A percentile compares a stretch with the other conserved stretches of the same genome.
These are phyloP conservation scores for Deinandra increscens DNA, from an alignment of 129 eudicot genomes.

Conservation along the genomic window DNA sequence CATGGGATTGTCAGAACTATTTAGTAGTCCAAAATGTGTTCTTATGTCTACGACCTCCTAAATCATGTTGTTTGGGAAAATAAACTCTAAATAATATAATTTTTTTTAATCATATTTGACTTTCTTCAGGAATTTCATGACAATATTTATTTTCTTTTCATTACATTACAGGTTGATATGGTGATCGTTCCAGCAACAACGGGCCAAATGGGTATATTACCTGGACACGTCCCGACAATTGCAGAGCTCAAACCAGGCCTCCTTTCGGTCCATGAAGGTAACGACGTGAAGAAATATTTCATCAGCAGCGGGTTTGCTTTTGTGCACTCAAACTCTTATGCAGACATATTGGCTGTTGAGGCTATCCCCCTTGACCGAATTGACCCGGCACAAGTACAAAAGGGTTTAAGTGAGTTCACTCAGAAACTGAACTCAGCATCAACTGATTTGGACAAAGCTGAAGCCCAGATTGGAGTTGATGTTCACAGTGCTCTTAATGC, in stretches of 20 bases:
- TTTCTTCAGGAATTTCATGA: neutral
- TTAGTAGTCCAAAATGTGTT: neutral
- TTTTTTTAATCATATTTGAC: neutral
- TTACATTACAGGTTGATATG: slow-evolving; percentile 68
- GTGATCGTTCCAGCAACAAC: slow-evolving; percentile 73
- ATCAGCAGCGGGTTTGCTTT: slow-evolving; percentile 79
- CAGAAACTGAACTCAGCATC: slow-evolving; percentile 78
- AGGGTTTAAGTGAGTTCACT: slow-evolving; percentile 65
- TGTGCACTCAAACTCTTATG: slow-evolving; percentile 66
- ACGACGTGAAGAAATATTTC: slow-evolving; percentile 57
- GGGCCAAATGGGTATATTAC: slow-evolving; percentile 85
- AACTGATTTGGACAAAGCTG: slow-evolving; percentile 79
- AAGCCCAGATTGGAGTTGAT: slow-evolving; percentile 87
- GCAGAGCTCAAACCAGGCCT: slow-evolving; percentile 82
- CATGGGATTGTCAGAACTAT: neutral
- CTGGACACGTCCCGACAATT: slow-evolving; percentile 77
- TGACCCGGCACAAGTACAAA: slow-evolving; percentile 58
- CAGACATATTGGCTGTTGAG: slow-evolving; percentile 77
- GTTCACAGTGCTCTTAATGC: slow-evolving; percentile 74
- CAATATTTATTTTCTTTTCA: neutral
- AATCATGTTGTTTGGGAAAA: neutral
- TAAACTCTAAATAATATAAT: neutral
- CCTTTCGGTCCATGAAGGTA: slow-evolving; percentile 68
- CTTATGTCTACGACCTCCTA: neutral
- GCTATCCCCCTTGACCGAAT: slow-evolving; percentile 65